Evolutionary conservation across 192 early-diverging fungal genomes (phyloP).

Genomic region (Rhizoclosmatium globosum): DNA sequence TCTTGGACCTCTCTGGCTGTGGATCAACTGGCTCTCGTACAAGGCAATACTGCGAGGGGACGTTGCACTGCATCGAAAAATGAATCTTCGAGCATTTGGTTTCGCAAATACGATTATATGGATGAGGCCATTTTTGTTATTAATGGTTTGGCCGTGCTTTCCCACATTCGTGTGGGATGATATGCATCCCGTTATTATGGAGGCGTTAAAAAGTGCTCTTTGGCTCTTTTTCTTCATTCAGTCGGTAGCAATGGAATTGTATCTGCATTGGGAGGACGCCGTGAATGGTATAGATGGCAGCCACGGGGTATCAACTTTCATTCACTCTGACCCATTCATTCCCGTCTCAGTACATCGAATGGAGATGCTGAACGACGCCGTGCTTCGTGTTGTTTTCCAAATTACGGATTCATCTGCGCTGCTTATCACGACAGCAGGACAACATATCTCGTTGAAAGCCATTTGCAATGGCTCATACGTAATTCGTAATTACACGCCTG

Average conservation of each 20-base stretch:
- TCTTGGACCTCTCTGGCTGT: constrained; percentile 6
- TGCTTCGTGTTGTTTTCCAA: not conserved
- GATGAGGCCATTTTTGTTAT: not conserved
- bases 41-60: not conserved
- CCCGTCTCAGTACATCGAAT: not conserved
- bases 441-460: not conserved
- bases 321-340: not conserved
- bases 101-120: constrained; percentile 4
- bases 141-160: not conserved
- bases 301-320: not conserved
- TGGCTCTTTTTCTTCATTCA: not conserved
- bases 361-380: not conserved
- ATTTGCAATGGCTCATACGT: no score
- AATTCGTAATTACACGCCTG: constrained; percentile 5
- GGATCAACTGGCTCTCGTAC: not conserved
- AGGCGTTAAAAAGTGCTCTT: not conserved
- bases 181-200: not conserved
- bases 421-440: not conserved
- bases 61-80: not conserved
- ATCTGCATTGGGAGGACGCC: not conserved
- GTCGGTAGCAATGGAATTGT: not conserved
- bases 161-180: not conserved
- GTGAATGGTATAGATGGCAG: not conserved
- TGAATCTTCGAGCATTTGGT: constrained; percentile 13
- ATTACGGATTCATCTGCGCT: not conserved